Percentiles rank a stretch among this genome's conserved stretches.
These are phyloP conservation scores for Blastobotrys serpentis DNA, from an alignment of 1,139 yeast genomes.

Conservation along the genomic window DNA sequence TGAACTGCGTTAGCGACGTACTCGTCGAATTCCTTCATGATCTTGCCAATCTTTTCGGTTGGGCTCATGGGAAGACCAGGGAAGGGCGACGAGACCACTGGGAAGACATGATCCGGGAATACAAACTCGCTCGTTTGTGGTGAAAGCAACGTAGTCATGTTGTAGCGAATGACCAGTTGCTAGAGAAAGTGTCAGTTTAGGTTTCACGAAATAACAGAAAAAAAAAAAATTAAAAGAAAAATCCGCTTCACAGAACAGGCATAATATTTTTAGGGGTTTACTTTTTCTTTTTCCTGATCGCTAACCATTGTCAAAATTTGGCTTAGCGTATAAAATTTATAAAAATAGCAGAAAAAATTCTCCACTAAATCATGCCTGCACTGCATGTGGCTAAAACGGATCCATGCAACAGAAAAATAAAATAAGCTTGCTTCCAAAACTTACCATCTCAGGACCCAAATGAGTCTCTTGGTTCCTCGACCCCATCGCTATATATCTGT, in stretches of 20 bases:
- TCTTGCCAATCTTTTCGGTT: conserved; percentile 29
- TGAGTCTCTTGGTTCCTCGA: neutral
- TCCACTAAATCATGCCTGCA: neutral
- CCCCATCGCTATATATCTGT: neutral
- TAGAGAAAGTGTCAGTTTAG: conserved; percentile 1
- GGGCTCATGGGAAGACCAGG: conserved; percentile 35
- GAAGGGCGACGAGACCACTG: conserved; percentile 31
- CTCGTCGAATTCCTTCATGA: conserved; percentile 28
- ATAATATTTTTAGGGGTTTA: too few relatives aligned
- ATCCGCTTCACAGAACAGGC: neutral
- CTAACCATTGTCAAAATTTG: too few relatives aligned
- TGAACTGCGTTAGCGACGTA: conserved; percentile 24
- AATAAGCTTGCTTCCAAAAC: too few relatives aligned
- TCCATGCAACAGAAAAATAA: conserved; percentile 1
- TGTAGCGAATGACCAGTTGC: conserved; percentile 10
- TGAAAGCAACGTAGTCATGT: conserved; percentile 9
- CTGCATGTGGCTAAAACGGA: conserved; percentile 1
- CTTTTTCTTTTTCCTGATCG: conserved; percentile 1
- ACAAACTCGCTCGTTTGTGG: conserved; percentile 24
- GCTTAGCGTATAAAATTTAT: too few relatives aligned
- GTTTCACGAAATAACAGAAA: neutral
- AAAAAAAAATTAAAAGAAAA: neutral
- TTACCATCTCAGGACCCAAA: conserved; percentile 4
- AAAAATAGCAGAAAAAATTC: neutral
- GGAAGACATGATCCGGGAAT: conserved; percentile 37